Base-by-base conservation (phyloP, 208 protist genomes). In the Acanthamoeba culbertsoni region DNA sequence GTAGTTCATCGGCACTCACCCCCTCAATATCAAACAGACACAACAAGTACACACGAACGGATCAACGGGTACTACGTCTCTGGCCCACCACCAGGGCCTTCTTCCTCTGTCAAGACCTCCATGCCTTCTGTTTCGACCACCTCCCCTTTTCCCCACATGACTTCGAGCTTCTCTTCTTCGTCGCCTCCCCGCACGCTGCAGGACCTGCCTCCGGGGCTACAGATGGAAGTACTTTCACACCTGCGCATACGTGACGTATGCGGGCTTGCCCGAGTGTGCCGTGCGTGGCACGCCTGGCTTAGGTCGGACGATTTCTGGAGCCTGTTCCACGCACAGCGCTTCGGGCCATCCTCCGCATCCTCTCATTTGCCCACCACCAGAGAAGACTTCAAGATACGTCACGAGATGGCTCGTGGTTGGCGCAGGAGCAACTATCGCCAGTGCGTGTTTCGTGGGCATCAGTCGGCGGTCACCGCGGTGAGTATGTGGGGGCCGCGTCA, bases 251-350 rank as follows among this genome's bases (percentile, higher is more conserved):
- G 55, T 2, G 82, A 90, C 53, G 53, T 90, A 20, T 42, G 55
- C 31, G 4, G 82, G 2, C 33, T 90, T 33, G 82, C 37, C 6
- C 82, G 59, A 12, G 82, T 90, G 55, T 90, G 82, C 37, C 46
- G 55, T 0, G 55, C 23, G 8, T 90, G 82, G 82, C 20, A 20
- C 20, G 53, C 35, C 37, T 59, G 46, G 82, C 26, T 46, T 7
- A 26, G 82, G 51, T 68, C 46, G 51, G 82, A 90, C n/a, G 55
- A 63, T 40, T 65, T 90, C 23, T 90, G 82, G 82, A 45, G 82
- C 20, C 53, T 31, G 28, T 37, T 90, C 18, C 55, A 68, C 37
- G 46, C 55, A 2, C 82, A 65, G 12, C 55, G 82, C 82, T 90
- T 90, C 55, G 82, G 46, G n/a, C 53, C 46, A 5, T 10, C 82